Percentiles rank a stretch among this genome's conserved stretches.
These are phyloP conservation scores for Tulasnella sp. DNA, from an alignment of 768 basidiomycete species.

Conservation along the genomic window DNA sequence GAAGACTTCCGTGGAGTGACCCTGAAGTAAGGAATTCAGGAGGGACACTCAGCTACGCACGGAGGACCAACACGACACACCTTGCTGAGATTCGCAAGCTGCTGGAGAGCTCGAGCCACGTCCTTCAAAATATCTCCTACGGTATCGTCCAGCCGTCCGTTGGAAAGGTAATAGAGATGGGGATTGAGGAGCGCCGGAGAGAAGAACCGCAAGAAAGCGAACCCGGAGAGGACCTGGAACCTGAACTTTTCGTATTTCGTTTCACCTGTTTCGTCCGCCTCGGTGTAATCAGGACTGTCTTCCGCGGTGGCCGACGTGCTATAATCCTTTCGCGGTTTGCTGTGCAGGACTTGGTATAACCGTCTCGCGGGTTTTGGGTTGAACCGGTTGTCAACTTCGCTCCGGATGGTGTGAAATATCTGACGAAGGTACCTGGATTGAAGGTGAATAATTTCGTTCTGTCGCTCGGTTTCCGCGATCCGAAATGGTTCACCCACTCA, in stretches of 20 bases:
- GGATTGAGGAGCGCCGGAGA: conserved; percentile 86
- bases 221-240: conserved; percentile 78
- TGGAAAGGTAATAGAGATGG: conserved; percentile 26
- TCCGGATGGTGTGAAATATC: conserved; percentile 58
- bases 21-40: background rate
- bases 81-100: conserved; percentile 71
- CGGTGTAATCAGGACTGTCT: background rate
- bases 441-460: background rate
- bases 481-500: conserved; percentile 35
- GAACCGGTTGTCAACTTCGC: conserved; percentile 46
- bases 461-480: background rate
- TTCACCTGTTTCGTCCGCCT: background rate
- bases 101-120: conserved; percentile 83
- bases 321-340: background rate
- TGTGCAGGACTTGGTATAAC: conserved; percentile 11
- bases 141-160: conserved; percentile 48
- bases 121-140: conserved; percentile 73
- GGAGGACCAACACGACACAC: conserved; percentile 32
- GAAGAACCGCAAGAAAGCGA: conserved; percentile 81
- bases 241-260: conserved; percentile 30
- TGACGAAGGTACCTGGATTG: conserved; percentile 52
- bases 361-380: background rate
- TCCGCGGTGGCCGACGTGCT: background rate
- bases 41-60: background rate
- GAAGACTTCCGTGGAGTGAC: background rate